Conservation (phyloP, 306 rosid species). For the Dalbergia oliveri region DNA sequence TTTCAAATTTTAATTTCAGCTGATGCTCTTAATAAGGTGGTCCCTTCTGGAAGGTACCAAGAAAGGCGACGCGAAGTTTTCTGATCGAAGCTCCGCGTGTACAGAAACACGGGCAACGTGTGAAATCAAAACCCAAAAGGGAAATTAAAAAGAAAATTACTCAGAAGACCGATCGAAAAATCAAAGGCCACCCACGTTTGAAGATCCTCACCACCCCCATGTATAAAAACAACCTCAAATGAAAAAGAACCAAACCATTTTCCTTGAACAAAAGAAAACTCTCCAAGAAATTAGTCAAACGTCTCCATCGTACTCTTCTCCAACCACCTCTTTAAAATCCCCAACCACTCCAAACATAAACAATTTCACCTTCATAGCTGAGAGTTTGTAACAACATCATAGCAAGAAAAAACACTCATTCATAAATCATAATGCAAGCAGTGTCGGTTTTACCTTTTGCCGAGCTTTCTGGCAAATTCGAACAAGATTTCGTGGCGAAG, state of each 20-base stretch:
- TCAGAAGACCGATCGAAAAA: constrained; percentile 29
- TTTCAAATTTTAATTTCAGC: background rate
- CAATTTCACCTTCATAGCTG: background rate
- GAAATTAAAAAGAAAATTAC: background rate
- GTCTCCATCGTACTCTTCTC: background rate
- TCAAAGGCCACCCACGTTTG: constrained; percentile 1
- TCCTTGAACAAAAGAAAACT: background rate
- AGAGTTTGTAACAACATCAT: background rate
- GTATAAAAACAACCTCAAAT: constrained; percentile 4
- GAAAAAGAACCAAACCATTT: background rate
- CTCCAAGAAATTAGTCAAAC: background rate
- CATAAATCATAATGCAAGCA: constrained; percentile 51
- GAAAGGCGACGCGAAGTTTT: constrained; percentile 13
- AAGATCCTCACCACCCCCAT: background rate
- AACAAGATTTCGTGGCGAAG: constrained; percentile 50
- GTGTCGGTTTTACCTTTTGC: constrained; percentile 36
- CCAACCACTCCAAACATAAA: background rate
- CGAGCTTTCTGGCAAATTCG: constrained; percentile 43
- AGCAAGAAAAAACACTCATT: background rate
- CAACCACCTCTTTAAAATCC: background rate
- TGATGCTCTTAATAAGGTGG: background rate
- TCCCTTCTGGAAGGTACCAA: constrained; percentile 28
- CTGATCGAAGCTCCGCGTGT: background rate
- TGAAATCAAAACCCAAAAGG: background rate
- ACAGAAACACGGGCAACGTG: constrained; percentile 44